Evolutionary conservation across 1,284 basidiomycete genomes (phyloP), one percentile per base, ranked within the genome.

Genomic region (Moniliella sp.): DNA sequence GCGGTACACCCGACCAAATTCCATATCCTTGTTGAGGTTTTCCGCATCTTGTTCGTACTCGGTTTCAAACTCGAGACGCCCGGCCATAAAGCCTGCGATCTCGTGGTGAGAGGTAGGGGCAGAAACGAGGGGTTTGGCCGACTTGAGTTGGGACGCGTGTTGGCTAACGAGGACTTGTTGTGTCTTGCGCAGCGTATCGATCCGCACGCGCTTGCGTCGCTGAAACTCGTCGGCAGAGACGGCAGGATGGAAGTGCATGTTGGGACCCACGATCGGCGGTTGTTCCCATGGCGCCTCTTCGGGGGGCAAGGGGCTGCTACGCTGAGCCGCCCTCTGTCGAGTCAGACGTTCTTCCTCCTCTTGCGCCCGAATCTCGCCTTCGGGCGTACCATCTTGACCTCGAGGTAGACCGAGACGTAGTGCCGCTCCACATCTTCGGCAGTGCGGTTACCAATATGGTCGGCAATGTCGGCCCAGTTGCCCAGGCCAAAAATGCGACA

Each of bases 391-490:
- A 39, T 59, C 52, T 16, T 39, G 5, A 54, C 56, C 28, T 57
- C 70, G 35, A 93, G 70, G 55, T 86, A 97, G 18, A 80, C 72
- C 27, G 70, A 61, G 29, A 74, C 69, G 61, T 97, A 97, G 64
- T 97, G 88, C 33, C 74, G 64, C 62, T 88, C 78, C 15, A 86
- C 81, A 53, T 97, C 88, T 53, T 93, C 84, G 59, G 78, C 86
- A 4, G 82, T 80, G 33, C 86, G 70, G 27, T 84, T 91, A 4
- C 91, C 88, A 33, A 97, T 74, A 42, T 94, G 82, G 50, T 91
- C 84, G 1, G 86, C 79, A 31, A 91, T 82, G 53, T 88, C 86
- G 55, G 78, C 75, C 88, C 88, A 97, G 61, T 94, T 97, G 9
- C 91, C 91, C 14, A 97, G 63, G 1, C 88, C 88, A 52, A 84